These are phyloP conservation scores for Trichoderma afroharzianum DNA, from an alignment of 2,329 filamentous ascomycete species.

Conservation along the genomic window DNA sequence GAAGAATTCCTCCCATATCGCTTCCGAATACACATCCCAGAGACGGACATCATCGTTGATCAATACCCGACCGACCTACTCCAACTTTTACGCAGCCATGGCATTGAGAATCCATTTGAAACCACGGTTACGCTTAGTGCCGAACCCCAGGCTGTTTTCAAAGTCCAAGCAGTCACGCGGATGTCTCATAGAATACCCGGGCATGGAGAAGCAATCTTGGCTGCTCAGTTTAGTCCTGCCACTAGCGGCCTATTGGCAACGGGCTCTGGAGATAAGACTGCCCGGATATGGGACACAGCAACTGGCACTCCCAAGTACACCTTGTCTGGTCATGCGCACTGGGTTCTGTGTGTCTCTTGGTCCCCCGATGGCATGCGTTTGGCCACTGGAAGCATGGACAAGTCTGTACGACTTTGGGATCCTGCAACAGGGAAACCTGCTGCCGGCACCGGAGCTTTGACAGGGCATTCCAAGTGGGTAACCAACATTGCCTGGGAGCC, in stretches of 20 bases:
- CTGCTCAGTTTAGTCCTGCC: conserved; percentile 78
- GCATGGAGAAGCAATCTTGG: conserved; percentile 86
- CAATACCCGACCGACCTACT: conserved; percentile 55
- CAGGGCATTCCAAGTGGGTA: conserved; percentile 86
- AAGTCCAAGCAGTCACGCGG: conserved; percentile 85
- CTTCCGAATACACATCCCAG: conserved; percentile 57
- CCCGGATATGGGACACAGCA: conserved; percentile 90
- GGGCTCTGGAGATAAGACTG: conserved; percentile 86
- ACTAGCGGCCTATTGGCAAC: conserved; percentile 76
- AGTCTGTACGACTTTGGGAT: conserved; percentile 86
- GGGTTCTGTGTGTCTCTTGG: conserved; percentile 86
- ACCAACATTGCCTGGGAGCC: conserved; percentile 90
- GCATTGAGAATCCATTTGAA: conserved; percentile 57
- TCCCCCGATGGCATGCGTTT: conserved; percentile 77
- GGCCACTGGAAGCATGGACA: conserved; percentile 91
- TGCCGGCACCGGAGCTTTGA: conserved; percentile 60
- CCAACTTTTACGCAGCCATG: conserved; percentile 52
- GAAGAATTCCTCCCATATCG: conserved; percentile 61
- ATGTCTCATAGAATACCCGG: conserved; percentile 86
- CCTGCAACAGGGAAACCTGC: conserved; percentile 72
- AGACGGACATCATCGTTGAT: conserved; percentile 51
- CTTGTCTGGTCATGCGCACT: conserved; percentile 80
- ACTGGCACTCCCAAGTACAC: conserved; percentile 87
- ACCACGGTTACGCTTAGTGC: conserved; percentile 54
- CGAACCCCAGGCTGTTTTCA: conserved; percentile 87